phyloP scores from a whole-genome alignment of 2,329 filamentous ascomycete species.

The Gliomastix tumulicola region DNA sequence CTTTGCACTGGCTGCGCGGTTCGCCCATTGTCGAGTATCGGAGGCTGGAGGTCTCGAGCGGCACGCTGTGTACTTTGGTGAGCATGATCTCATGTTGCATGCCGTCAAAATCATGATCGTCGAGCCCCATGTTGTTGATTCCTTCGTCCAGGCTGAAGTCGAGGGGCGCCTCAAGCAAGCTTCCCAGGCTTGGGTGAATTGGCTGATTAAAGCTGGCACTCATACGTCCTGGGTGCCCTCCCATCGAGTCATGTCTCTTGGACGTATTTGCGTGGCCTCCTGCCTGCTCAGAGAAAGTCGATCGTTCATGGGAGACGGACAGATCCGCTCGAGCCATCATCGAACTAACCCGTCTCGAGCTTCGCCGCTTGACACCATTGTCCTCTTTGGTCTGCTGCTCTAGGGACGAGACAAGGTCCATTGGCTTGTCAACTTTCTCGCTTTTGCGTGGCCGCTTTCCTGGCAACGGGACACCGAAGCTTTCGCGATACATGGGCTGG shows the following conservation, averaged over 20 bases:
- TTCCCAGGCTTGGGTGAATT: constrained; percentile 47
- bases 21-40: constrained; percentile 50
- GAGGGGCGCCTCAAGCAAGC: constrained; percentile 60
- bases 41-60: constrained; percentile 53
- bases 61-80: constrained; percentile 61
- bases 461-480: constrained; percentile 56
- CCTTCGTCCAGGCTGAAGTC: constrained; percentile 66
- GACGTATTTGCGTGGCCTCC: constrained; percentile 30
- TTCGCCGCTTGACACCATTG: constrained; percentile 45
- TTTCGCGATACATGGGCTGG: constrained; percentile 67
- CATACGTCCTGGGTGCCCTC: constrained; percentile 29
- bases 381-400: constrained; percentile 57
- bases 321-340: constrained; percentile 82
- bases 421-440: constrained; percentile 40
- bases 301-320: constrained; percentile 75
- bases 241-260: constrained; percentile 66
- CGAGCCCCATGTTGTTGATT: constrained; percentile 64
- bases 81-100: constrained; percentile 67
- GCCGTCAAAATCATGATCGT: constrained; percentile 65
- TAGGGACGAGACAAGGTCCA: constrained; percentile 63
- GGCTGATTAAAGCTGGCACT: constrained; percentile 36
- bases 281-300: constrained; percentile 63
- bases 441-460: constrained; percentile 47
- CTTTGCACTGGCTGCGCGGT: constrained; percentile 47
- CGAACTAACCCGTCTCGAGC: constrained; percentile 80